Conservation (phyloP, 2,329 filamentous ascomycete species). For the Fusarium acutatum region DNA sequence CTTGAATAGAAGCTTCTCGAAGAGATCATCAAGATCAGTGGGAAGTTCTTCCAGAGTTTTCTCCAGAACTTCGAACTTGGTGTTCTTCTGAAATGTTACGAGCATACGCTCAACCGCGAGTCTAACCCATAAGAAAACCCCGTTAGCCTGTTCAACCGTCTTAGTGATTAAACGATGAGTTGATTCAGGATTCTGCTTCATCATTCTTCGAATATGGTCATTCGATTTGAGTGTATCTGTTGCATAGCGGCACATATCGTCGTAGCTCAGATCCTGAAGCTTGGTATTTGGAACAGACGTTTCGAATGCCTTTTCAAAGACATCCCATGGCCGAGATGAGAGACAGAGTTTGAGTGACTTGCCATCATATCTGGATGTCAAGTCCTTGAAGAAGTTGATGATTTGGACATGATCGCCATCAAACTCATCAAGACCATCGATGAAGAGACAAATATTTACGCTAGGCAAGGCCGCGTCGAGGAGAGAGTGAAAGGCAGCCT, state of each 20-base stretch:
- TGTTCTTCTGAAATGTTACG: background rate
- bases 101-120: slow-evolving; percentile 7
- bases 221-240: background rate
- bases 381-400: slow-evolving; percentile 38
- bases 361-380: background rate
- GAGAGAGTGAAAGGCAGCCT: background rate
- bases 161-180: background rate
- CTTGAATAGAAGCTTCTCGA: background rate
- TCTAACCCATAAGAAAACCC: slow-evolving; percentile 17
- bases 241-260: slow-evolving; percentile 7
- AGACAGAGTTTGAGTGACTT: slow-evolving; percentile 8
- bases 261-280: slow-evolving; percentile 8
- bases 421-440: slow-evolving; percentile 49
- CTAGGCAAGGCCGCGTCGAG: background rate
- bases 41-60: background rate
- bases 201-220: background rate
- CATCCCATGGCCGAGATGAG: slow-evolving; percentile 2
- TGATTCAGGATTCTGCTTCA: background rate
- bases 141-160: background rate
- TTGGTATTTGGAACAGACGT: slow-evolving; percentile 1
- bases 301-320: slow-evolving; percentile 3
- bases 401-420: slow-evolving; percentile 43
- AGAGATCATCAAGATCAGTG: background rate
- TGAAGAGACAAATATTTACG: slow-evolving; percentile 39
- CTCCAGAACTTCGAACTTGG: background rate